Percentiles rank a stretch among this genome's conserved stretches.
These are phyloP conservation scores for Penicillium sp. DNA, from an alignment of 2,329 filamentous ascomycete species.

Conservation along the genomic window DNA sequence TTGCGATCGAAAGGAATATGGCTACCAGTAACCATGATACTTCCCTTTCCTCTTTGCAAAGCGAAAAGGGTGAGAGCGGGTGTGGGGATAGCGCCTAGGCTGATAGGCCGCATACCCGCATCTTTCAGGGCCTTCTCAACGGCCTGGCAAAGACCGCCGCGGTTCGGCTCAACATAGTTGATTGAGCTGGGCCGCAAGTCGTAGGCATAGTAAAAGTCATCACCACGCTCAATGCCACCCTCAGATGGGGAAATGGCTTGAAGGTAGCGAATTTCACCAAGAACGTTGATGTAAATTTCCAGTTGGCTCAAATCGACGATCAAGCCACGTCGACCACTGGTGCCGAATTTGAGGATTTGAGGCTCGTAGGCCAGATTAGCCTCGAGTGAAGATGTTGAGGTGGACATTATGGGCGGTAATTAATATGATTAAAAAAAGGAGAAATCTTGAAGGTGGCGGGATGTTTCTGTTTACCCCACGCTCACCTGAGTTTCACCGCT, in stretches of 20 bases:
- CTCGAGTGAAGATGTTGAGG: not conserved
- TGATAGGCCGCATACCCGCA: constrained; percentile 30
- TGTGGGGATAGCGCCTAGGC: constrained; percentile 34
- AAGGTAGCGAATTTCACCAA: constrained; percentile 34
- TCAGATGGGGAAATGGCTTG: constrained; percentile 25
- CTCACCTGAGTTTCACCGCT: not conserved
- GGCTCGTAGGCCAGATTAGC: constrained; percentile 26
- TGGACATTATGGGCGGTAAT: not conserved
- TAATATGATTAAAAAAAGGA: not conserved
- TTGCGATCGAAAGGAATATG: constrained; percentile 39
- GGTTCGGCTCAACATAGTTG: constrained; percentile 27
- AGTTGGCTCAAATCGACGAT: constrained; percentile 35
- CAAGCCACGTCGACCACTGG: constrained; percentile 34
- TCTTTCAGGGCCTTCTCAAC: constrained; percentile 32
- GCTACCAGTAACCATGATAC: constrained; percentile 38
- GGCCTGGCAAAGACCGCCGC: constrained; percentile 33
- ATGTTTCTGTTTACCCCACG: not conserved
- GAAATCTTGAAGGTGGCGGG: not conserved
- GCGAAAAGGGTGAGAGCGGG: constrained; percentile 33
- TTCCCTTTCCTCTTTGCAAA: constrained; percentile 30
- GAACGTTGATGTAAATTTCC: constrained; percentile 37
- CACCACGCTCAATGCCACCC: constrained; percentile 30
- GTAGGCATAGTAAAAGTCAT: constrained; percentile 35
- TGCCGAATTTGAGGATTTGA: constrained; percentile 34
- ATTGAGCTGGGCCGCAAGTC: constrained; percentile 36